These are phyloP conservation scores for Niebla homalea DNA, from an alignment of 495 filamentous ascomycete species.

Conservation along the genomic window DNA sequence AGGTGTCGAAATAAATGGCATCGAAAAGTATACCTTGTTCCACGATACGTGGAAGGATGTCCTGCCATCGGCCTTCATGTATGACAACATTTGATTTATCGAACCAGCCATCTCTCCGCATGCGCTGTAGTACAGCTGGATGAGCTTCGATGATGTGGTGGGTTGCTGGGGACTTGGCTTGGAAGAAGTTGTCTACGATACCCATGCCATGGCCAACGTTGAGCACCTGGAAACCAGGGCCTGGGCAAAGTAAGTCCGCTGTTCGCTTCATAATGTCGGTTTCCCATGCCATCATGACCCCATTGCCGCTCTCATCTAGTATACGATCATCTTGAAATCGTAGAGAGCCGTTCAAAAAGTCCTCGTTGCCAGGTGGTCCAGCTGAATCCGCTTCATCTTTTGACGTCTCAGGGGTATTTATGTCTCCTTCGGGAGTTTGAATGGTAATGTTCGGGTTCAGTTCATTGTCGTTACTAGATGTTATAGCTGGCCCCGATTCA, in stretches of 20 bases:
- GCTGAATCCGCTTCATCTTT: constrained; percentile 21
- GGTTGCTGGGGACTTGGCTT: constrained; percentile 43
- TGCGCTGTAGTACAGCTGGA: constrained; percentile 58
- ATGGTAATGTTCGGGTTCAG: too few relatives aligned
- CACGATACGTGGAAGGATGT: constrained; percentile 58
- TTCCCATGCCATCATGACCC: constrained; percentile 98
- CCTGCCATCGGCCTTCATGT: constrained; percentile 73
- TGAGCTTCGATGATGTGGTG: constrained; percentile 95
- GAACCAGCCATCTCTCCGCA: constrained; percentile 48
- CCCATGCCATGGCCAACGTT: constrained; percentile 97
- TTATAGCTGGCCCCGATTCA: too few relatives aligned
- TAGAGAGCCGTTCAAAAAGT: constrained; percentile 66
- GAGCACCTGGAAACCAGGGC: constrained; percentile 52
- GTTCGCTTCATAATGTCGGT: constrained; percentile 73
- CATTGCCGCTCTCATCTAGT: constrained; percentile 68
- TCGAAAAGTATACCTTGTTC: constrained; percentile 63
- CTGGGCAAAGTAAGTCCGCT: constrained; percentile 48
- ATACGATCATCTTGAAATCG: constrained; percentile 63
- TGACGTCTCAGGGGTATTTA: constrained; percentile 9
- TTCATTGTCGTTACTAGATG: too few relatives aligned
- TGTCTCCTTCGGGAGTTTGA: background rate
- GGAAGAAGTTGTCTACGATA: constrained; percentile 79
- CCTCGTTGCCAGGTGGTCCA: constrained; percentile 42
- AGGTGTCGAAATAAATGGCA: constrained; percentile 96
- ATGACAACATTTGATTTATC: constrained; percentile 49